Conservation (phyloP, 2,329 filamentous ascomycete species). For the Phialocephala sp. region DNA sequence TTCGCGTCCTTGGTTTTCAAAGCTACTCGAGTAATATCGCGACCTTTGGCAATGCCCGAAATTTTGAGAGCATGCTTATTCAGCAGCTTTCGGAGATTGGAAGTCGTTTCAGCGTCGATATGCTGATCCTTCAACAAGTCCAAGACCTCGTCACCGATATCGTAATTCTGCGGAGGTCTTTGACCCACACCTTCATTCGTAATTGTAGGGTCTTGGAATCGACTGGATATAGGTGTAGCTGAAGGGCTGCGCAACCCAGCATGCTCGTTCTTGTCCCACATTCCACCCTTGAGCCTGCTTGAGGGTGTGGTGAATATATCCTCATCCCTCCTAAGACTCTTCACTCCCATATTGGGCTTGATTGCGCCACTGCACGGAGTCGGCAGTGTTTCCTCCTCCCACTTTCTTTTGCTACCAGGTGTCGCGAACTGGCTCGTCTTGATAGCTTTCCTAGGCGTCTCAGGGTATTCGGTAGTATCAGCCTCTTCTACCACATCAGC, state of each 20-base stretch:
- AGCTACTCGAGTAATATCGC: slow-evolving; percentile 68
- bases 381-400: slow-evolving; percentile 34
- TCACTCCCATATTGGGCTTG: neutral
- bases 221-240: slow-evolving; percentile 37
- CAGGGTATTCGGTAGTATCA: slow-evolving; percentile 25
- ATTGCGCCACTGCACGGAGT: slow-evolving; percentile 35
- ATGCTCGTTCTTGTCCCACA: slow-evolving; percentile 36
- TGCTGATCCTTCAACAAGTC: slow-evolving; percentile 52
- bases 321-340: slow-evolving; percentile 22
- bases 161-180: slow-evolving; percentile 32
- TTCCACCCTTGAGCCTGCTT: slow-evolving; percentile 26
- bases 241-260: slow-evolving; percentile 31
- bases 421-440: slow-evolving; percentile 32
- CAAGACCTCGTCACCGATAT: slow-evolving; percentile 56
- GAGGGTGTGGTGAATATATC: slow-evolving; percentile 35
- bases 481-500: slow-evolving; percentile 20
- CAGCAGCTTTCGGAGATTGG: slow-evolving; percentile 52
- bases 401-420: slow-evolving; percentile 40
- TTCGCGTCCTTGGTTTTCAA: slow-evolving; percentile 69
- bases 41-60: slow-evolving; percentile 66
- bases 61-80: slow-evolving; percentile 61
- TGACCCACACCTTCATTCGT: neutral
- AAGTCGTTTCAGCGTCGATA: slow-evolving; percentile 47
- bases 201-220: slow-evolving; percentile 30
- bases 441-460: slow-evolving; percentile 38